Base-by-base conservation (phyloP, 345 rosid species). In the Linum usitatissimum region DNA sequence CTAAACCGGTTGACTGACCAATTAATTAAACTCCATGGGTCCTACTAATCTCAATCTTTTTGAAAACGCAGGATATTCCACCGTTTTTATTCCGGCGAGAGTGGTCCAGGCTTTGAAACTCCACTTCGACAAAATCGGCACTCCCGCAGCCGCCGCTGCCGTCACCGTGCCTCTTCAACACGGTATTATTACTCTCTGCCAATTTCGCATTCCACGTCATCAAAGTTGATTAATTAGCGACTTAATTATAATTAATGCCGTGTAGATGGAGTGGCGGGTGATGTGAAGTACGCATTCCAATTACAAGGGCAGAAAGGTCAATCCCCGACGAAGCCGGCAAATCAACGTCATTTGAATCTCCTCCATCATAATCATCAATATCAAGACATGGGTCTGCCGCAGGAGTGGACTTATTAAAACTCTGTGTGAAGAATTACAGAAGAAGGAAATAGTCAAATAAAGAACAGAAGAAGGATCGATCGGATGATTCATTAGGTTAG, bases 341-440 rank as follows among this genome's bases (percentile, higher is more conserved):
- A 76, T 34, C 15, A 49, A 19, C 73, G 8, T 34, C 38, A 7
- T 23, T 23, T 23, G 38, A 45, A 45, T 15, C 51, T 10, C 13
- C 51, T 2, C 10, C 51, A 15, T 10, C 51, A 45, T 45, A 45
- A 45, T 10, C 51, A 45, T 10, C 51, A 19, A 9, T 18, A 78
- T 53, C 75, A 72, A 70, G 94, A 83, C 30, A 64, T 77, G 12
- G 73, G 63, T 66, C 75, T 91, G 40, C 97, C 96, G 39, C 87
- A 81, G 6, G 97, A 91, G 68, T 86, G 97, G 96, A 81, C 90
- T 8, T 91, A 88, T 60, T 91, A 71, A 66, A 1, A 48, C 1
- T 13, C 31, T 28, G 42, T n/a, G 59, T 15, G 12, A 61, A 36
- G 56, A 54, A 4, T 53, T 9, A 23, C 14, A 31, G 10, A 30